phyloP scores from a whole-genome alignment of 2,329 filamentous ascomycete genomes.

The Paramyrothecium sp. region DNA sequence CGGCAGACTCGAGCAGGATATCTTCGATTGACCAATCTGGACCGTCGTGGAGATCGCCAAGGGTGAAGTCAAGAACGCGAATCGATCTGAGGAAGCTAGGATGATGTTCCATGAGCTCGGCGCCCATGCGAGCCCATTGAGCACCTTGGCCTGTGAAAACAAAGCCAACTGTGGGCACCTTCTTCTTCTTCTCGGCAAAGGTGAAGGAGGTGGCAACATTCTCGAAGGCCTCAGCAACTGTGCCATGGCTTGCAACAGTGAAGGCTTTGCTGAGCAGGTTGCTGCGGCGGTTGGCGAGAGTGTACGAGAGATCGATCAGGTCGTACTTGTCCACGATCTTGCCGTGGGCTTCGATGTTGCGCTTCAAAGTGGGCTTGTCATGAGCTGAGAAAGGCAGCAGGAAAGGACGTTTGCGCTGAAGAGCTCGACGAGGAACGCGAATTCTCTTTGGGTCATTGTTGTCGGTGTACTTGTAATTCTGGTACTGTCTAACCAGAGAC shows the following conservation, averaged over 20 bases:
- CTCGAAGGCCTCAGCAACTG: background rate
- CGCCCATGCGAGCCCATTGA: constrained; percentile 25
- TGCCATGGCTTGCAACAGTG: background rate
- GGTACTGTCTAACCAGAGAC: background rate
- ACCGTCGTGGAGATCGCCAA: constrained; percentile 16
- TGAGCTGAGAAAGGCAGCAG: constrained; percentile 5
- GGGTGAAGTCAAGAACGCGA: background rate
- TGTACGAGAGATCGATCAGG: constrained; percentile 3
- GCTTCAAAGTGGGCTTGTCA: background rate
- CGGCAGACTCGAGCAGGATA: background rate
- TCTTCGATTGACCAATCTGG: constrained; percentile 2
- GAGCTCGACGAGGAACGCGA: background rate
- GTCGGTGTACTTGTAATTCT: background rate
- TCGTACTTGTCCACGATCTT: background rate
- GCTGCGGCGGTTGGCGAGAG: constrained; percentile 2
- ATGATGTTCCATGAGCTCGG: constrained; percentile 19
- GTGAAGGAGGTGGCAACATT: background rate
- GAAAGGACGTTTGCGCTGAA: background rate
- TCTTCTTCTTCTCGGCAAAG: constrained; percentile 1
- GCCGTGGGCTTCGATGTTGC: constrained; percentile 1
- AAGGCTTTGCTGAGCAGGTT: background rate
- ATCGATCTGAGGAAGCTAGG: background rate
- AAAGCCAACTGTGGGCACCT: constrained; percentile 12
- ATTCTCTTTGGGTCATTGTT: constrained; percentile 5
- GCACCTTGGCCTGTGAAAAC: constrained; percentile 33